phyloP scores from a whole-genome alignment of 2,329 filamentous ascomycete species.

The Trichoderma sp. region DNA sequence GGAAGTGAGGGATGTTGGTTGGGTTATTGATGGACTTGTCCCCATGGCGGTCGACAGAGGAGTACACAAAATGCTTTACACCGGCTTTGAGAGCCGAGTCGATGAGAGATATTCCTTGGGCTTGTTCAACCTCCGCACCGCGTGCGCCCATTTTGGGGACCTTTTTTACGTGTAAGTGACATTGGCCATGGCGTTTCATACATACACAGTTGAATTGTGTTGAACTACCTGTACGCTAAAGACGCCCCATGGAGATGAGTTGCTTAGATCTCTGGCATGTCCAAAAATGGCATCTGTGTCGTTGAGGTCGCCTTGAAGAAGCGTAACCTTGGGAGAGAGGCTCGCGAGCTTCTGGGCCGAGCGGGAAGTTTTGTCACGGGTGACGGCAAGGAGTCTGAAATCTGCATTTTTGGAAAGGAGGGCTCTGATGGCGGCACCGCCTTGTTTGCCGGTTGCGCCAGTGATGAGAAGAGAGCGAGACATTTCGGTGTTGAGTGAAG shows the following conservation, averaged over 20 bases:
- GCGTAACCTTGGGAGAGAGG: neutral
- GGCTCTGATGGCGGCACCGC: neutral
- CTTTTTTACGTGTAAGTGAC: neutral
- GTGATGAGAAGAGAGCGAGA: conserved; percentile 2
- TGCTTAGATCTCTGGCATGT: neutral
- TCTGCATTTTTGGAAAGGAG: neutral
- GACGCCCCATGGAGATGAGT: neutral
- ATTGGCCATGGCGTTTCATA: neutral
- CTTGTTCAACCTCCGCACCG: neutral
- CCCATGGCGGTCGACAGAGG: neutral
- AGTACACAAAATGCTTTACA: neutral
- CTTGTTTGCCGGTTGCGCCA: neutral
- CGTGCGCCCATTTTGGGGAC: neutral
- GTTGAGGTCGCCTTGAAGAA: neutral
- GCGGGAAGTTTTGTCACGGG: neutral
- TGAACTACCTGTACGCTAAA: neutral
- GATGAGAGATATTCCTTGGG: neutral
- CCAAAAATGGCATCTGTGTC: neutral
- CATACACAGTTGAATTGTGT: neutral
- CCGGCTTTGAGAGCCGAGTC: neutral
- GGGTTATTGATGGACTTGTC: neutral
- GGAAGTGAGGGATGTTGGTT: neutral
- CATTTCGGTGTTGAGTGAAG: neutral
- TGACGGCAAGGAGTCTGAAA: neutral
- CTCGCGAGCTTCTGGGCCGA: neutral